A percentile compares a stretch with the other conserved stretches of the same genome.
Evolutionary conservation across 2,329 filamentous ascomycete species (phyloP).

Genomic region (Fusarium sp.): DNA sequence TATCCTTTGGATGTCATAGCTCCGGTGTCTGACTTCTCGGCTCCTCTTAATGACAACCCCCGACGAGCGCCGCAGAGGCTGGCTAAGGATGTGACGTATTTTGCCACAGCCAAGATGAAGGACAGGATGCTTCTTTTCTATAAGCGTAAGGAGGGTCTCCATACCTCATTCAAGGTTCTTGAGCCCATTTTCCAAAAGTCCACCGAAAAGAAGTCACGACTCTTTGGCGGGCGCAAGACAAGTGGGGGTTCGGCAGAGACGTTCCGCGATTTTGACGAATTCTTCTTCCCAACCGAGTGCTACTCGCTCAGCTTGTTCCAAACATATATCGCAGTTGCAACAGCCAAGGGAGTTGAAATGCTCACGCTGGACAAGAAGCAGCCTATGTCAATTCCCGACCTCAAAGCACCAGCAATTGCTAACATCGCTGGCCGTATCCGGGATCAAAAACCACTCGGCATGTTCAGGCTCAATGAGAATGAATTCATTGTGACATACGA

Average conservation of each 20-base stretch:
- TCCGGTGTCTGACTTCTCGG: slow-evolving; percentile 70
- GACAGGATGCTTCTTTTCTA: slow-evolving; percentile 95
- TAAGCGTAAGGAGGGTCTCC: slow-evolving; percentile 92
- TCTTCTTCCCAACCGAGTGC: slow-evolving; percentile 96
- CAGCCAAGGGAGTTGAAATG: slow-evolving; percentile 92
- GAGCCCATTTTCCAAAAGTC: slow-evolving; percentile 96
- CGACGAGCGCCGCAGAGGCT: slow-evolving; percentile 92
- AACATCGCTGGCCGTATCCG: slow-evolving; percentile 87
- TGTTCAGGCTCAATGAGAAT: slow-evolving; percentile 93
- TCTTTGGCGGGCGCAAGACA: slow-evolving; percentile 69
- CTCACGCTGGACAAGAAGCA: slow-evolving; percentile 98
- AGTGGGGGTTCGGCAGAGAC: slow-evolving; percentile 85
- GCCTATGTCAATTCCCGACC: slow-evolving; percentile 91
- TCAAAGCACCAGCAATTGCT: slow-evolving; percentile 80
- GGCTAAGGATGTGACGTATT: slow-evolving; percentile 94
- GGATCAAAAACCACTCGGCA: slow-evolving; percentile 87
- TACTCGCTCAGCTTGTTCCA: slow-evolving; percentile 97
- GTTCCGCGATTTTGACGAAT: slow-evolving; percentile 98
- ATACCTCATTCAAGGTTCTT: slow-evolving; percentile 95
- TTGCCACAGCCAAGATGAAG: slow-evolving; percentile 96
- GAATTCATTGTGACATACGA: slow-evolving; percentile 96
- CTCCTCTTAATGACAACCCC: slow-evolving; percentile 75
- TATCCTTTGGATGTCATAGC: slow-evolving; percentile 91
- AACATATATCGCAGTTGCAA: slow-evolving; percentile 90
- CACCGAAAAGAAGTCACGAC: slow-evolving; percentile 81